These are phyloP conservation scores for Pharus latifolius DNA, from an alignment of 176 grass and related monocot genomes.

Conservation along the genomic window DNA sequence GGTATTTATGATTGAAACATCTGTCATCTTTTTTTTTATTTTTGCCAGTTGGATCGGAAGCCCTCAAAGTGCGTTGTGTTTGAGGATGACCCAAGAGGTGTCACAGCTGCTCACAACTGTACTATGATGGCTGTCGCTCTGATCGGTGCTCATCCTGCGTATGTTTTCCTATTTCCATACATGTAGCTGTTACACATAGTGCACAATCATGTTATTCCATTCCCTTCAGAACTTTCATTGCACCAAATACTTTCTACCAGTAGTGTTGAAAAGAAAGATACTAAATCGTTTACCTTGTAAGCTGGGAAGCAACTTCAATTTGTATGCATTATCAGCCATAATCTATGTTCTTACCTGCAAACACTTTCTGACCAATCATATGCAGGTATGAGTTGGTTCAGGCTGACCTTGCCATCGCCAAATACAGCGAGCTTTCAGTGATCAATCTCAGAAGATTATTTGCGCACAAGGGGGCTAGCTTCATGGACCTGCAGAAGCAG, in stretches of 20 bases:
- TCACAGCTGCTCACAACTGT: conserved; percentile 86
- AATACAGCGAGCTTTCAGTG: conserved; percentile 70
- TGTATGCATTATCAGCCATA: too few relatives aligned
- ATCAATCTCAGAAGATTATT: conserved; percentile 91
- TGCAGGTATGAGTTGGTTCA: conserved; percentile 83
- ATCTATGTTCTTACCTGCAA: neutral
- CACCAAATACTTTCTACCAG: too few relatives aligned
- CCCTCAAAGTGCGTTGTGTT: conserved; percentile 93
- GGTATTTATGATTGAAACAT: neutral
- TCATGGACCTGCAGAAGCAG: conserved; percentile 98
- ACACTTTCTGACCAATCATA: neutral
- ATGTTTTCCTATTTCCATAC: neutral
- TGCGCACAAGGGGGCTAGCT: conserved; percentile 63
- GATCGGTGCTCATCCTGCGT: conserved; percentile 91
- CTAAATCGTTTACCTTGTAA: neutral
- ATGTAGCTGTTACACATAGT: neutral
- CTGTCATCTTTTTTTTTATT: neutral
- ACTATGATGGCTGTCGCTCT: conserved; percentile 86
- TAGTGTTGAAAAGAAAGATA: neutral
- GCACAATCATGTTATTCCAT: neutral
- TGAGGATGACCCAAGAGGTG: conserved; percentile 81
- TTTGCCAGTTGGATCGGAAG: conserved; percentile 77
- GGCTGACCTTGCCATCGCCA: conserved; percentile 65
- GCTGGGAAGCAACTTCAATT: too few relatives aligned
- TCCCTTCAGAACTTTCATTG: neutral